Evolutionary conservation across 2,329 filamentous ascomycete genomes (phyloP), one percentile per base, ranked within the genome.

Genomic region (Ceratocystis eucalypticola): DNA sequence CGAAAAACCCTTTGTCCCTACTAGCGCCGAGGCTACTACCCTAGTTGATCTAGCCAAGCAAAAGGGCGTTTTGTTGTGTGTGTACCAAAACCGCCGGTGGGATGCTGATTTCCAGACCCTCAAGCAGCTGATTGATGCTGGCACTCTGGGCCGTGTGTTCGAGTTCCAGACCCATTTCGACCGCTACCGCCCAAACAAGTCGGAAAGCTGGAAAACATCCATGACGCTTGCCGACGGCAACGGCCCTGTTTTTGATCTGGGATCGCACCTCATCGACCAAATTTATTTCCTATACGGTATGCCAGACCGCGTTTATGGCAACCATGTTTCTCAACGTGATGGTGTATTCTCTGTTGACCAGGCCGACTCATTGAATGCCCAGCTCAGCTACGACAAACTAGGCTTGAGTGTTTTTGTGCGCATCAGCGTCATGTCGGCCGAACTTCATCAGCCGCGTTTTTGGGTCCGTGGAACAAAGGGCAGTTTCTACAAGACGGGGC

Each of bases 141-240:
- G 80, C 46, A 77, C 77, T 0, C 78, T 93, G 3, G 89, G 89
- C 65, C 81, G 88, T n/a, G 76, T 92, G 48, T 81, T 88, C 65
- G 88, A 93, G 76, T 89, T 88, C 72, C 84, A 91, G 74, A 88
- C 87, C 25, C 88, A 92, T 76, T 92, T 92, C 72, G 89, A 93
- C 74, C 84, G 89, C 20, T 86, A 88, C 76, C 82, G 85, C 20
- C 79, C 86, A 15, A 78, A 80, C 37, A 77, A 80, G 48, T 82
- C 84, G 28, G 37, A 30, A 10, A 50, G 45, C 30, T 93, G 89
- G 89, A 91, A 91, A 78, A 82, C 80, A 48, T 74, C 73, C 15
- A 78, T 88, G 65, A 75, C 79, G 37, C 82, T 87, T 71, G 73
- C 76, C 20, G 79, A 85, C 17, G 88, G 85, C 10, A 85, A 86